phyloP scores from a whole-genome alignment of 1,284 basidiomycete species.

The Sphagnurus paluster region DNA sequence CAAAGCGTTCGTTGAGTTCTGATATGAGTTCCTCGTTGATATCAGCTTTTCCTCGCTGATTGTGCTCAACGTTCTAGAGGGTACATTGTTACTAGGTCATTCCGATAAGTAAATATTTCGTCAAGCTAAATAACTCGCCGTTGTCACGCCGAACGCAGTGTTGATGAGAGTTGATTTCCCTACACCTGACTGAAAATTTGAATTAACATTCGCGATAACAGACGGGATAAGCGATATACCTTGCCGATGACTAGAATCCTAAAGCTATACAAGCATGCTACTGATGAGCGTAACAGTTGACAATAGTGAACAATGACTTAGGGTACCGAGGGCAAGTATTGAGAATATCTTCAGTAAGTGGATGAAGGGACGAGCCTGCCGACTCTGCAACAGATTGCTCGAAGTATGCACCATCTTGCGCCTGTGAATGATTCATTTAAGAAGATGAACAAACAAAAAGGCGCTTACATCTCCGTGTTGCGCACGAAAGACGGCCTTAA shows the following conservation, averaged over 20 bases:
- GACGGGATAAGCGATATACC: neutral
- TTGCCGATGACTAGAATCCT: slow-evolving; percentile 18
- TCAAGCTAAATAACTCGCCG: slow-evolving; percentile 17
- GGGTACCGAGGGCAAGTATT: slow-evolving; percentile 12
- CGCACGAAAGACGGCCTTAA: too few relatives aligned
- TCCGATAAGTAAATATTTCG: neutral
- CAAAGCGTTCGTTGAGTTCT: slow-evolving; percentile 24
- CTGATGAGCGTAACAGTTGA: neutral
- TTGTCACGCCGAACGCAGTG: slow-evolving; percentile 22
- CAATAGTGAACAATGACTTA: neutral
- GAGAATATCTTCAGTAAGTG: slow-evolving; percentile 15
- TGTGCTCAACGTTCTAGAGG: slow-evolving; percentile 21
- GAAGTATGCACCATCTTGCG: too few relatives aligned
- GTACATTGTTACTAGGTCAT: neutral
- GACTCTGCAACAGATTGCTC: too few relatives aligned
- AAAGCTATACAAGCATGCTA: slow-evolving; percentile 3
- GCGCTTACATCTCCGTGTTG: too few relatives aligned
- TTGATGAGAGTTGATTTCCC: slow-evolving; percentile 29
- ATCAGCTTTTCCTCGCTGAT: slow-evolving; percentile 20
- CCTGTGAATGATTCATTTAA: too few relatives aligned
- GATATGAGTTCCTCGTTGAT: slow-evolving; percentile 26
- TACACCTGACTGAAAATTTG: slow-evolving; percentile 19
- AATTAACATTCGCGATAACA: neutral
- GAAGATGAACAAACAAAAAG: too few relatives aligned
- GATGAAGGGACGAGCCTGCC: neutral